Conservation (phyloP, 768 basidiomycete genomes). For the Paxillus rubicundulus region DNA sequence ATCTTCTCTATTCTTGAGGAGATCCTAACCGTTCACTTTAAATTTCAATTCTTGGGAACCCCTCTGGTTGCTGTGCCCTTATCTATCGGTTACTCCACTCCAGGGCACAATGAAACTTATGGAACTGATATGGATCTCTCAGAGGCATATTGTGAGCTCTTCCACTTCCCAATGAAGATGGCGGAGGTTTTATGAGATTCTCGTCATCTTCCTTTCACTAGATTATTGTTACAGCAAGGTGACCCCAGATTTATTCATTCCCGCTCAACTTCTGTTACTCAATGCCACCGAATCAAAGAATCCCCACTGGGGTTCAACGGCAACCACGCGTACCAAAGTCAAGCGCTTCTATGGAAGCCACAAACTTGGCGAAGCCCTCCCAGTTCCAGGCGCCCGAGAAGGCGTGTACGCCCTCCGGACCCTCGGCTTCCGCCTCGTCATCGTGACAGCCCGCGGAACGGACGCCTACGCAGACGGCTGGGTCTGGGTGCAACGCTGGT, state of each 20-base stretch:
- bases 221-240: slow-evolving; percentile 74
- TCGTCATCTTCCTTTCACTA: slow-evolving; percentile 18
- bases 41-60: neutral
- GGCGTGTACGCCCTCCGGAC: slow-evolving; percentile 35
- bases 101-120: slow-evolving; percentile 62
- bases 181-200: neutral
- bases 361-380: slow-evolving; percentile 40
- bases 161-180: neutral
- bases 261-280: neutral
- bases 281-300: slow-evolving; percentile 24
- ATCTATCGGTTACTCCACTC: neutral
- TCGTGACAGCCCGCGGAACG: slow-evolving; percentile 19
- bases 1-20: neutral
- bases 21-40: neutral
- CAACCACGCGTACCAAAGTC: slow-evolving; percentile 54
- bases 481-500: slow-evolving; percentile 59
- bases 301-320: slow-evolving; percentile 51
- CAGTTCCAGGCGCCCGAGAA: slow-evolving; percentile 56
- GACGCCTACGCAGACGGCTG: slow-evolving; percentile 52
- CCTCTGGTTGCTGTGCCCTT: neutral
- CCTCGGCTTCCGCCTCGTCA: no score
- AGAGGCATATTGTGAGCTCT: slow-evolving; percentile 52
- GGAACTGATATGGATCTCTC: slow-evolving; percentile 54
- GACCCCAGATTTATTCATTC: neutral
- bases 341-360: slow-evolving; percentile 48